Conservation (phyloP, 768 basidiomycete species). For the Obba rivulosa region DNA sequence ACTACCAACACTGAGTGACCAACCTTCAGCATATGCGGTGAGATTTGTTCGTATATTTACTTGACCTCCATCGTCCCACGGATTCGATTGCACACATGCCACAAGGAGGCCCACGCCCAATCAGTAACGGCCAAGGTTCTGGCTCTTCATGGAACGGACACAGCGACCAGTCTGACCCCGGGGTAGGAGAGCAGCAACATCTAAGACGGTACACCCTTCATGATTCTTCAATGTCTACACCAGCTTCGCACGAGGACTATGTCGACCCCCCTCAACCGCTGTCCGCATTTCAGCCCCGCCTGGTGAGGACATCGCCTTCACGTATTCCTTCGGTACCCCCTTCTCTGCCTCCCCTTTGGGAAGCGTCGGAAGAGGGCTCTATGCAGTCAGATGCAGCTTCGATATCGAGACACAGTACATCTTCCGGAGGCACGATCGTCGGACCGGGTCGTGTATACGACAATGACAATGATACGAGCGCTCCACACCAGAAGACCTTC, state of each 20-base stretch:
- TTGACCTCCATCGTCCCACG: neutral
- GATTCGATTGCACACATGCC: neutral
- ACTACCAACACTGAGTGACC: too few species aligned
- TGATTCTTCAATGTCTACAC: neutral
- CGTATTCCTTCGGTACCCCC: constrained; percentile 16
- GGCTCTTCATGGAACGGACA: neutral
- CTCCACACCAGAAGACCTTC: constrained; percentile 2
- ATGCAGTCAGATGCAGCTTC: constrained; percentile 14
- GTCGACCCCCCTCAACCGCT: neutral
- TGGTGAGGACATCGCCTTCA: constrained; percentile 11
- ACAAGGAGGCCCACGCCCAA: neutral
- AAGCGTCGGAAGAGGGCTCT: constrained; percentile 20
- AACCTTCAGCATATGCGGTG: neutral
- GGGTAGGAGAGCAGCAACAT: neutral
- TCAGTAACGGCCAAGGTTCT: neutral
- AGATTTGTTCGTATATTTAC: neutral
- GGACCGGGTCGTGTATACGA: neutral
- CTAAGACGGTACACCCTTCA: neutral
- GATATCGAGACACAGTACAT: constrained; percentile 13
- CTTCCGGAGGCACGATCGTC: constrained; percentile 9
- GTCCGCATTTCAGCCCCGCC: constrained; percentile 3
- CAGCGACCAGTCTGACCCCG: neutral
- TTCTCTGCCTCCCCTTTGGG: constrained; percentile 8
- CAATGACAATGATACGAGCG: neutral
- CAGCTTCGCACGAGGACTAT: neutral